Base-by-base conservation (phyloP, 371 early-diverging fungal species). In the Apophysomyces variabilis region DNA sequence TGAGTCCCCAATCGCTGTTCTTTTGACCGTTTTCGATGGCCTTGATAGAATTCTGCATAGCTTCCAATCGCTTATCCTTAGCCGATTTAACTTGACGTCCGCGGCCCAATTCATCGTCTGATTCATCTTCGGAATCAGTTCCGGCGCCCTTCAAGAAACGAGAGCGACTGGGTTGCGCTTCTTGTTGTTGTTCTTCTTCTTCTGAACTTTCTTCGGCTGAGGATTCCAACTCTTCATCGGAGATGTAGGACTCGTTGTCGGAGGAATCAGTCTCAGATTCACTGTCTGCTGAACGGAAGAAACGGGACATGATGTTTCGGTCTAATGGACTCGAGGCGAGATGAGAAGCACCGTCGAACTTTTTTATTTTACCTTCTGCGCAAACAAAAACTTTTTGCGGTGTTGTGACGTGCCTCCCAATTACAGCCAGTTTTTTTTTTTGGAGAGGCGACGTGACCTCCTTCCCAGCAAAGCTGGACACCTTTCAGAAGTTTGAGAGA, bases 1-100 rank as follows among this genome's bases (percentile, higher is more conserved):
- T 89, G 64, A 88, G 83, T 65, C 88, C 87, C 95, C 96, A 98
- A 82, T 96, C 95, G 76, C 90, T 91, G 64, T 92, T 93, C 84
- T 95, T 95, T 77, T 85, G 81, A 16, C 88, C 91, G 69, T 92
- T 91, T 62, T 88, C 84, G 63, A 95, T 85, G 16, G 83, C 79
- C 62, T 86, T 86, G 54, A 85, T 82, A 32, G 86, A 83, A 61
- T 65, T 77, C 64, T 87, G 85, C 75, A 90, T 84, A 69, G 87
- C 89, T 21, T 87, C 88, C 38, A 90, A 80, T 60, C 92, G 88
- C 86, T 96, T 96, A 74, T 96, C 96, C 75, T 92, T 93, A 66
- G 89, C 90, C 56, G 91, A 92, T 66, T 88, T 88, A 36, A 94
- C 90, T 62, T 89, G 88, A 41, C 91, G 89, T 77, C 88, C 89